Percentiles rank a stretch among this genome's conserved stretches.
phyloP scores from a whole-genome alignment of 2,329 filamentous ascomycete genomes.

The Hymenoscyphus infarciens region DNA sequence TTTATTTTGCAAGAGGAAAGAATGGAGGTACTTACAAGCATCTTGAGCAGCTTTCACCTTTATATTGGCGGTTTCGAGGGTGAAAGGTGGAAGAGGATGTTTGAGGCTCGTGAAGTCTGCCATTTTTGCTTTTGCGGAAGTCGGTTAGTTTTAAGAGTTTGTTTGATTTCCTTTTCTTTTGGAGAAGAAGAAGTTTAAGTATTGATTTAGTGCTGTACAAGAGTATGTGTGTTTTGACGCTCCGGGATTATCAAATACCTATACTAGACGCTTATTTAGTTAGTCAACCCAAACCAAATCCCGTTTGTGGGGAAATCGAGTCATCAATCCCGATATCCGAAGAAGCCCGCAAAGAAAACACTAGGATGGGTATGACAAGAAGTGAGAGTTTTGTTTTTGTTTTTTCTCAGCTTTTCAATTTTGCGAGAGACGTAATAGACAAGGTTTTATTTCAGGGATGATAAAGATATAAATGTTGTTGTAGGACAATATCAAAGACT shows the following conservation, averaged over 20 bases:
- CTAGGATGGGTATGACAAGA: background rate
- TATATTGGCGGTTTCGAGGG: constrained; percentile 61
- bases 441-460: no score
- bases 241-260: background rate
- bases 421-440: no score
- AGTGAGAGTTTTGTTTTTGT: background rate
- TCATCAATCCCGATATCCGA: no score
- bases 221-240: background rate
- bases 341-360: background rate
- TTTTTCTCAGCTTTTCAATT: background rate
- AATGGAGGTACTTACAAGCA: constrained; percentile 46
- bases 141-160: background rate
- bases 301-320: background rate
- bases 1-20: no score
- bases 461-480: no score
- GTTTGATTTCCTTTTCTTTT: background rate
- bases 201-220: background rate
- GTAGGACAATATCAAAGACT: no score
- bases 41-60: constrained; percentile 86
- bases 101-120: constrained; percentile 12
- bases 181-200: background rate
- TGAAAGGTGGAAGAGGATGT: constrained; percentile 68
- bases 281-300: constrained; percentile 3
- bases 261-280: background rate
- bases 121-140: background rate